Percentiles rank a stretch among this genome's conserved stretches.
These are phyloP conservation scores for Zea mays DNA, from an alignment of 176 grass and related monocot genomes.

Conservation along the genomic window Zm-B73-REFERENCE-NAM-5.0 NC_050098.1:48767501-48768000, in stretches of 20 bases:
- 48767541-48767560: neutral
- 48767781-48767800: neutral
- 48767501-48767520: neutral
- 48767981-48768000: too few relatives aligned
- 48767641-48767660: conserved; percentile 58
- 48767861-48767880: too few relatives aligned
- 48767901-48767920: conserved; percentile 6
- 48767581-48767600: conserved; percentile 20
- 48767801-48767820: conserved; percentile 41
- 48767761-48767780: conserved; percentile 45
- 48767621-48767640: conserved; percentile 59
- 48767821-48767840: neutral
- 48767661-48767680: conserved; percentile 52
- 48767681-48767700: conserved; percentile 8
- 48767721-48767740: neutral
- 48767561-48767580: conserved; percentile 21
- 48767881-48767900: neutral
- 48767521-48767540: neutral
- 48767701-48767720: neutral
- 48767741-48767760: conserved; percentile 22
- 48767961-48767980: too few relatives aligned
- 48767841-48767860: neutral
- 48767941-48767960: too few relatives aligned
- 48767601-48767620: conserved; percentile 9
- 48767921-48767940: neutral